These are phyloP conservation scores for Irpex sp. DNA, from an alignment of 1,284 basidiomycete species.

Conservation along the genomic window DNA sequence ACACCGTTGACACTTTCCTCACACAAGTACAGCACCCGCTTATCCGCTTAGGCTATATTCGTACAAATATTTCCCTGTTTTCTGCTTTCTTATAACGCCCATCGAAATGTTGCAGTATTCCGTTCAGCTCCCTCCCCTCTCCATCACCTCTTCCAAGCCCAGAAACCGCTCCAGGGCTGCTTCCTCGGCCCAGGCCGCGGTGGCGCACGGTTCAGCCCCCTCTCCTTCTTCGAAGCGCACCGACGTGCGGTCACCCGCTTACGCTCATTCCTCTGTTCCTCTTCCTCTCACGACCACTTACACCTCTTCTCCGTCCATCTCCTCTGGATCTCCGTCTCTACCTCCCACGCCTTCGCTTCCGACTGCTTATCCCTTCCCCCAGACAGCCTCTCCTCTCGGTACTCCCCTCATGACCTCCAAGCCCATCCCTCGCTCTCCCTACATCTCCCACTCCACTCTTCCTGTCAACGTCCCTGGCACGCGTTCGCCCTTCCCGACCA, in stretches of 20 bases:
- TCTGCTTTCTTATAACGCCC: slow-evolving; percentile 5
- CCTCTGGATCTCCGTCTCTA: slow-evolving; percentile 15
- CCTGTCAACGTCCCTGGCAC: slow-evolving; percentile 21
- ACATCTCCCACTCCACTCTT: slow-evolving; percentile 13
- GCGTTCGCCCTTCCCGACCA: slow-evolving; percentile 23
- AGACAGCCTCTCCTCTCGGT: slow-evolving; percentile 17
- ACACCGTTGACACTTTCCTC: neutral
- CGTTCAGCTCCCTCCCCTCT: slow-evolving; percentile 50
- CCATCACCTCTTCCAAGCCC: slow-evolving; percentile 31
- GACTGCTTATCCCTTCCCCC: slow-evolving; percentile 13
- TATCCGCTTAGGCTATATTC: slow-evolving; percentile 1
- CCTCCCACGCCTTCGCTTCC: slow-evolving; percentile 20
- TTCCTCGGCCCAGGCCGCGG: slow-evolving; percentile 1
- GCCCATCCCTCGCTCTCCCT: slow-evolving; percentile 28
- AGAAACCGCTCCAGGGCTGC: slow-evolving; percentile 9
- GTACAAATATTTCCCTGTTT: neutral
- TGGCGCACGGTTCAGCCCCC: slow-evolving; percentile 8
- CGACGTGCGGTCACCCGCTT: slow-evolving; percentile 26
- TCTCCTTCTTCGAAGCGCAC: slow-evolving; percentile 21
- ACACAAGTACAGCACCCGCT: neutral
- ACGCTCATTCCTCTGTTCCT: slow-evolving; percentile 22
- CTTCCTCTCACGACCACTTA: slow-evolving; percentile 26
- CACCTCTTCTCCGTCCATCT: slow-evolving; percentile 26
- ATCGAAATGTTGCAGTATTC: slow-evolving; percentile 67
- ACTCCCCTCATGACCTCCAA: slow-evolving; percentile 11